Base-by-base conservation (phyloP, 192 early-diverging fungal species). In the Diversispora eburnea region DNA sequence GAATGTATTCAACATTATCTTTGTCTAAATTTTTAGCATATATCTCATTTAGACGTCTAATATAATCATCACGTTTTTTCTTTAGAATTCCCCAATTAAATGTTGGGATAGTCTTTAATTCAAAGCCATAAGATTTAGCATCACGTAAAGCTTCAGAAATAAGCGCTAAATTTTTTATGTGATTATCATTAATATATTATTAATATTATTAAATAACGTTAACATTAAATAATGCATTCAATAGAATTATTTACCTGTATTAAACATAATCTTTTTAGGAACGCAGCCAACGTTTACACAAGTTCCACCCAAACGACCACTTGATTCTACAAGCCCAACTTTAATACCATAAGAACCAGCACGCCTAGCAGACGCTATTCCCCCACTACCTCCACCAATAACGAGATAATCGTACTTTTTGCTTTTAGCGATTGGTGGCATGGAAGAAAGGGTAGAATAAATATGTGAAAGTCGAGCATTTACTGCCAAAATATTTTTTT, bases 211-310 rank as follows among this genome's bases (percentile, higher is more conserved):
- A 48, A 48, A 67, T 19, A 33, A 4, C 20, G 51, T 8, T 67
- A 19, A 45, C 17, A 70, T 43, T 4, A 63, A 33, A n/a, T 76
- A 80, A 22, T 25, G 17, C 33, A 20, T 33, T 43, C 15, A 56
- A 61, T 39, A 33, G 25, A 12, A 6, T 42, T n/a, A 63, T 79
- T 77, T 87, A 89, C 89, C 87, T 48, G 94, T 90, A 76, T 93
- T 95, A 91, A 94, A 98, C 93, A 95, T 98, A 70, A 98, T 90
- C 78, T 94, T 94, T 84, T 94, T 94, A 51, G 92, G 92, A 48
- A 94, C 92, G 70, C 92, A 94, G 70, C 94, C 95, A 46, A 95
- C 94, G 74, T 97, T 99, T 63, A 99, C 97, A 76, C 96, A 99
- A 43, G 96, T 92, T 22, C 91, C 92, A 74, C 92, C 92, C 66